Percentiles rank a stretch among this genome's conserved stretches.
Conservation (phyloP, 176 grass and related monocot genomes). For the Bromus sterilis region DNA sequence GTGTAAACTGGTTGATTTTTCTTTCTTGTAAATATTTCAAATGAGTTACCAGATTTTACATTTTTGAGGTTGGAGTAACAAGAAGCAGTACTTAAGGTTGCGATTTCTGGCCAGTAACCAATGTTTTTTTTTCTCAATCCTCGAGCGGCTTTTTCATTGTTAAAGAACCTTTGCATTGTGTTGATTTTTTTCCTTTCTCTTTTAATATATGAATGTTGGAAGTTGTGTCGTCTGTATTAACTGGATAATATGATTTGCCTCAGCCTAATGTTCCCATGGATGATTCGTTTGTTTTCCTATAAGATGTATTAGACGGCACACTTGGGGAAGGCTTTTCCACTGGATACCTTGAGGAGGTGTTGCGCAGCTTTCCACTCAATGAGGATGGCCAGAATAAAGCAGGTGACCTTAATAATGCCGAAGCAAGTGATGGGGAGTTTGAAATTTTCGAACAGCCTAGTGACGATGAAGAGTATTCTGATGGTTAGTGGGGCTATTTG, state of each 20-base stretch:
- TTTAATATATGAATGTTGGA: not conserved
- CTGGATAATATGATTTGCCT: not conserved
- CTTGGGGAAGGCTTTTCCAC: conserved; percentile 46
- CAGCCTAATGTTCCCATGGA: not conserved
- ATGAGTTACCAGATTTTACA: not conserved
- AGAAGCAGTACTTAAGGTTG: not conserved
- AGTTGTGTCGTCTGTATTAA: not conserved
- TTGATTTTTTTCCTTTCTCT: not conserved
- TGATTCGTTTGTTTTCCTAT: conserved; percentile 32
- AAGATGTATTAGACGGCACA: conserved; percentile 27
- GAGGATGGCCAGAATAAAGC: conserved; percentile 18
- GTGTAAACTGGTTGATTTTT: not conserved
- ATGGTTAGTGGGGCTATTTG: conserved; percentile 6
- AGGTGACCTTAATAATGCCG: conserved; percentile 4
- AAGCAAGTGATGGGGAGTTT: conserved; percentile 67
- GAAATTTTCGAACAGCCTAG: conserved; percentile 82
- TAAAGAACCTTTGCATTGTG: not conserved
- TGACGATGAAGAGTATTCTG: conserved; percentile 41
- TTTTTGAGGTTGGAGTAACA: not conserved
- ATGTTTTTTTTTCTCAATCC: not conserved
- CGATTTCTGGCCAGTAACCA: not conserved
- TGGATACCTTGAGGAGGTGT: conserved; percentile 66
- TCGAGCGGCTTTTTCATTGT: not conserved
- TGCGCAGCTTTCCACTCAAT: conserved; percentile 56
- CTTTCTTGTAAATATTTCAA: not conserved